Percentiles rank a stretch among this genome's conserved stretches.
phyloP scores from a whole-genome alignment of 2,329 filamentous ascomycete genomes.

The Endothia cerciana region DNA sequence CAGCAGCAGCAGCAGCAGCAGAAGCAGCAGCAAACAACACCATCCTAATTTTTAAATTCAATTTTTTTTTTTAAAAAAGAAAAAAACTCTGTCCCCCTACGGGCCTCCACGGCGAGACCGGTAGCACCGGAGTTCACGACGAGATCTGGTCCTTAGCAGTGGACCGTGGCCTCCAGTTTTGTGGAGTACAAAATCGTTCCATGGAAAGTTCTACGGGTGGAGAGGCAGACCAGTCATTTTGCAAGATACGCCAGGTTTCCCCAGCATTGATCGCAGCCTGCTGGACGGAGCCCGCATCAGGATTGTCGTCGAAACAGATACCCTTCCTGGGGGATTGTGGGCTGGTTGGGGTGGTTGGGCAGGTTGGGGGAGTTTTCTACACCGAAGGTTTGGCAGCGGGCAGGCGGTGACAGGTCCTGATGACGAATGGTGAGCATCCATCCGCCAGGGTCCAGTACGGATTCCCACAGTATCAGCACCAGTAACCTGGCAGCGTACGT shows the following conservation, averaged over 20 bases:
- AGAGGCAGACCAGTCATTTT: slow-evolving; percentile 19
- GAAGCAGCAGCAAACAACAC: no score
- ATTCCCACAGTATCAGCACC: background rate
- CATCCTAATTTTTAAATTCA: no score
- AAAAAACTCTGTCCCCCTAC: slow-evolving; percentile 2
- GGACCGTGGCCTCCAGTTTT: slow-evolving; percentile 8
- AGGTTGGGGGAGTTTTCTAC: no score
- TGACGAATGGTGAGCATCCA: background rate
- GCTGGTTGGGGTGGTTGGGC: background rate
- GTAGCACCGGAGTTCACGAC: slow-evolving; percentile 17
- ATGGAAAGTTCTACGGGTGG: slow-evolving; percentile 30
- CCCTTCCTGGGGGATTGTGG: background rate
- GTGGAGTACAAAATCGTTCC: slow-evolving; percentile 28
- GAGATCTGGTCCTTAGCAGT: slow-evolving; percentile 20
- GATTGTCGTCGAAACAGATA: background rate
- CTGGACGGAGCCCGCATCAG: slow-evolving; percentile 1
- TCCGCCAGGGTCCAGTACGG: background rate
- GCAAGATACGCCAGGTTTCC: slow-evolving; percentile 23
- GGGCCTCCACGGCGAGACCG: slow-evolving; percentile 12
- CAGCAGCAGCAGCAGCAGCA: no score
- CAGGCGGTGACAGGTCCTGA: slow-evolving; percentile 8
- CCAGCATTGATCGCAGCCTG: slow-evolving; percentile 17
- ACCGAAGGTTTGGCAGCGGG: slow-evolving; percentile 4
- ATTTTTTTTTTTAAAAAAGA: no score
- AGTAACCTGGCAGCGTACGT: background rate